Evolutionary conservation across 192 early-diverging fungal species (phyloP).

Genomic region (Backusella mclennaniae): DNA sequence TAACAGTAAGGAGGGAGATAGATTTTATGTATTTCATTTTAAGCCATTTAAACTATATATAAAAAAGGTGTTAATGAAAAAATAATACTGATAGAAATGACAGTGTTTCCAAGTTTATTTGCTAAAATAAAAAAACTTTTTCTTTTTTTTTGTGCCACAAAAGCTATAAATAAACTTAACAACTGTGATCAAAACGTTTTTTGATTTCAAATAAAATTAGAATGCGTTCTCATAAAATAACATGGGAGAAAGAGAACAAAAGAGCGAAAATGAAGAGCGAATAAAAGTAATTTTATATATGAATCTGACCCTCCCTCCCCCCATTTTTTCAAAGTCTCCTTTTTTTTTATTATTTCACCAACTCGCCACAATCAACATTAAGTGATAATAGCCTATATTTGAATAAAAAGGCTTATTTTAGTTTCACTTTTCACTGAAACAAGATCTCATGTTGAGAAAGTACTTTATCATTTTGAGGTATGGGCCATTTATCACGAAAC

Average conservation of each 20-base stretch:
- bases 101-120: not conserved
- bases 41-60: not conserved
- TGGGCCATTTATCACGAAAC: not conserved
- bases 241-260: not conserved
- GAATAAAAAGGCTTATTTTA: not conserved
- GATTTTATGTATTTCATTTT: not conserved
- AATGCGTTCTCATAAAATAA: not conserved
- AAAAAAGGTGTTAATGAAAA: not conserved
- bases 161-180: not conserved
- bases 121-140: not conserved
- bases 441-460: not conserved
- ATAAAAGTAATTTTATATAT: not conserved
- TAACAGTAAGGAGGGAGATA: not conserved
- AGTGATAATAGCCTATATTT: not conserved
- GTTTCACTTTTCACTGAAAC: not conserved
- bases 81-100: not conserved
- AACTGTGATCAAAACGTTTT: constrained; percentile 1
- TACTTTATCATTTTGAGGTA: not conserved
- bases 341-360: not conserved
- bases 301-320: not conserved
- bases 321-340: not conserved
- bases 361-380: not conserved
- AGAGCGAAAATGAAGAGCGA: not conserved
- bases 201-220: not conserved
- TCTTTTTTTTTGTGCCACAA: not conserved